These are phyloP conservation scores for Desmodesmus armatus DNA, from an alignment of 139 green algal species.

Conservation along the genomic window DNA sequence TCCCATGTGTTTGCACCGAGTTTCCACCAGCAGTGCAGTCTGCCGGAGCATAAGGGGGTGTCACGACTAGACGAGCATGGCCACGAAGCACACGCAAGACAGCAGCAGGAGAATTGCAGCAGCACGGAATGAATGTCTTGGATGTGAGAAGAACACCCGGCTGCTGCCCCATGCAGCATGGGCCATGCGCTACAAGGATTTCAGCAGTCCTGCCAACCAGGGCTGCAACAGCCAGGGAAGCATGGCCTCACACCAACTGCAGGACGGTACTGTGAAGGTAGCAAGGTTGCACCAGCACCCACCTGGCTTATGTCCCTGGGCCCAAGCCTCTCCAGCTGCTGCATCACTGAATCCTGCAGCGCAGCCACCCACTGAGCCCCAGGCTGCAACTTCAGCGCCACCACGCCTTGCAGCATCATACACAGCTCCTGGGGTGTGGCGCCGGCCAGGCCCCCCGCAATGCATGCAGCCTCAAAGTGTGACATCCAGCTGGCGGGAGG, in stretches of 20 bases:
- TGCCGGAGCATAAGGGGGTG: neutral
- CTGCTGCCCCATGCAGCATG: neutral
- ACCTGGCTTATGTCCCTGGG: constrained; percentile 35
- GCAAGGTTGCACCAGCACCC: neutral
- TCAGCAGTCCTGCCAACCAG: neutral
- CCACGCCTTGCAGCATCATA: constrained; percentile 22
- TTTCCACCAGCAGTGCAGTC: neutral
- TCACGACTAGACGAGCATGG: neutral
- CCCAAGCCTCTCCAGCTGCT: neutral
- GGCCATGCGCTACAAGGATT: neutral
- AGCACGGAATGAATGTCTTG: neutral
- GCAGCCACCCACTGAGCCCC: neutral
- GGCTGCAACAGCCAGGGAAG: neutral
- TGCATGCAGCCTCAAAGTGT: neutral
- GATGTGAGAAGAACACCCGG: neutral
- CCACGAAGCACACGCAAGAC: constrained; percentile 26
- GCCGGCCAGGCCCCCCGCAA: neutral
- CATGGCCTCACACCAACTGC: constrained; percentile 39
- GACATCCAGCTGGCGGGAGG: too few species aligned
- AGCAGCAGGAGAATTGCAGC: neutral
- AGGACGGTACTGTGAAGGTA: neutral
- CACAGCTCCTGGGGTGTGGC: constrained; percentile 33
- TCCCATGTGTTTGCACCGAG: neutral
- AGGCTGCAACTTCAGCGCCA: neutral
- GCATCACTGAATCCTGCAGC: neutral